Base-by-base conservation (phyloP, 73 alveolate genomes). In the Urostyla sp. region DNA sequence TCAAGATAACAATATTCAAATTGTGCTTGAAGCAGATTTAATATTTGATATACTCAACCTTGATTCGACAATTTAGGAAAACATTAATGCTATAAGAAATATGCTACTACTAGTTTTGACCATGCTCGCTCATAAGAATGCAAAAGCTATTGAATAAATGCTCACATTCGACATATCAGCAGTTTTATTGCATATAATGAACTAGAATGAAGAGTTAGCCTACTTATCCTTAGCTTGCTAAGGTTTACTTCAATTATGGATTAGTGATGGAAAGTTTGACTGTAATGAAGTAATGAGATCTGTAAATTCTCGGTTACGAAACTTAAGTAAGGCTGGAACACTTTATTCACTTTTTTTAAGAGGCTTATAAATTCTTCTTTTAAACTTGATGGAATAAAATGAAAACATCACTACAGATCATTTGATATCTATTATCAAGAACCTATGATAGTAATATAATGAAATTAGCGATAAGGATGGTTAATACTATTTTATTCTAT, bases 11-110 rank as follows among this genome's bases (percentile, higher is more conserved):
- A 49, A 35, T 28, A 49, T 63, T 38, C 13, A 37, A 23, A 63
- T 63, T 40, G 83, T 69, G 6, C 55, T 69, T 1, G 83, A 69
- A 27, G 11, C 83, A 5, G 83, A 69, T 27, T 34, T 69, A 27
- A 69, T 69, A 4, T 49, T 46, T 28, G 83, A 69, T 69, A 69
- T 69, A 10, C 53, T 69, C 28, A 69, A 57, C 49, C 45, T 69
- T 2, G 23, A 24, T 15, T 6, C 24, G 10, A 5, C 44, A 4
- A 69, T 46, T 1, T 26, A 38, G 1, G 67, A 69, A 6, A 48
- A 45, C 48, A 18, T 28, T 1, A 69, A 69, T 18, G 67, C 34
- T 4, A 49, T 69, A 36, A 44, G 83, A 26, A 69, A 69, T 49
- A 69, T 69, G 83, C 69, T 69, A 6, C 3, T 69, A 26, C 55